phyloP scores from a whole-genome alignment of 495 filamentous ascomycete genomes.

The Neurospora pannonica region DNA sequence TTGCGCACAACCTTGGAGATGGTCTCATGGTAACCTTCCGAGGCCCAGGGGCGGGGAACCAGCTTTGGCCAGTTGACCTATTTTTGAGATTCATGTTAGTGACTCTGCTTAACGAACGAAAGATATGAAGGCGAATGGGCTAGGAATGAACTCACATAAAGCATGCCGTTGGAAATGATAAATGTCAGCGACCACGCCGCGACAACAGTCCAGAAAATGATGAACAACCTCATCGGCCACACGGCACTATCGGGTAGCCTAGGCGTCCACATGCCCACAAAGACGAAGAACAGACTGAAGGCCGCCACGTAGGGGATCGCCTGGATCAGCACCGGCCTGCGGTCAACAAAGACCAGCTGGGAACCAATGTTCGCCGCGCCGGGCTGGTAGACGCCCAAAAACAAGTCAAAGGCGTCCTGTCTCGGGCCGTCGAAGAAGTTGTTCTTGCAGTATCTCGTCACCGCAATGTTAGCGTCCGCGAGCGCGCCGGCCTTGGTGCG shows the following conservation, averaged over 20 bases:
- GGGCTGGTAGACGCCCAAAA: slow-evolving; percentile 77
- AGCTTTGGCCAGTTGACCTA: slow-evolving; percentile 98
- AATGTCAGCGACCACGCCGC: slow-evolving; percentile 63
- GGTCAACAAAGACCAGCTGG: slow-evolving; percentile 68
- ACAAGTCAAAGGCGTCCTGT: slow-evolving; percentile 92
- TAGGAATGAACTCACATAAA: slow-evolving; percentile 64
- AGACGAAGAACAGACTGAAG: slow-evolving; percentile 75
- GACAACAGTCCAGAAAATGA: slow-evolving; percentile 62
- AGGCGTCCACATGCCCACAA: slow-evolving; percentile 67
- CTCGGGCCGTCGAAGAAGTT: slow-evolving; percentile 89
- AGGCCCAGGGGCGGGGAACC: slow-evolving; percentile 72
- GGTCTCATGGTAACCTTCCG: slow-evolving; percentile 83
- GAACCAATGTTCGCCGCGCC: slow-evolving; percentile 52
- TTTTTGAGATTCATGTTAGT: slow-evolving; percentile 9
- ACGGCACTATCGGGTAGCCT: slow-evolving; percentile 55
- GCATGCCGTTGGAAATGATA: slow-evolving; percentile 71
- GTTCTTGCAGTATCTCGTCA: slow-evolving; percentile 76
- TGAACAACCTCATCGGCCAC: slow-evolving; percentile 70
- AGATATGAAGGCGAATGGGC: background rate
- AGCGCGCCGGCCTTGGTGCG: slow-evolving; percentile 74
- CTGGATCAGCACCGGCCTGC: slow-evolving; percentile 79
- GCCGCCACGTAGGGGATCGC: slow-evolving; percentile 81
- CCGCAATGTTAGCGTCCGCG: slow-evolving; percentile 73
- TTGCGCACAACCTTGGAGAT: slow-evolving; percentile 57
- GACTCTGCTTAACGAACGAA: background rate